Evolutionary conservation across 2,329 filamentous ascomycete genomes (phyloP).

Genomic region (Hirsutella rhossiliensis): DNA sequence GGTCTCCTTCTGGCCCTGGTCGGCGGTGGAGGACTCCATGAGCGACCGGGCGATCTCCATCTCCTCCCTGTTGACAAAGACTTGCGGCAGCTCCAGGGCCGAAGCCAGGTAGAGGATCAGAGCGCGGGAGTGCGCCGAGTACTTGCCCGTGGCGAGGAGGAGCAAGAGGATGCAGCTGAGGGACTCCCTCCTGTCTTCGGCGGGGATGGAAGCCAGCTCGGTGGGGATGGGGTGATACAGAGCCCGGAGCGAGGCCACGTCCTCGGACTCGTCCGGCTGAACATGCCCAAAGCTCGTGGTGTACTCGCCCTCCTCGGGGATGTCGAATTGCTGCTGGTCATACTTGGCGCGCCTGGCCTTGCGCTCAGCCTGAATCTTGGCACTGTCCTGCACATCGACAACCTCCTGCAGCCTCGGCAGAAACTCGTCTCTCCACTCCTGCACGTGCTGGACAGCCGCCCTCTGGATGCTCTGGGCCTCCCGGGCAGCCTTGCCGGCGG

Average conservation of each 20-base stretch:
- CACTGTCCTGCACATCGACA: slow-evolving; percentile 36
- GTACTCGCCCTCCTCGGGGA: slow-evolving; percentile 13
- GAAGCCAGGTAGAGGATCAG: slow-evolving; percentile 57
- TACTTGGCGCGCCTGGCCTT: slow-evolving; percentile 26
- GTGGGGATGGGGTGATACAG: slow-evolving; percentile 42
- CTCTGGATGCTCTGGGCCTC: slow-evolving; percentile 23
- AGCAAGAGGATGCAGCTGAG: slow-evolving; percentile 60
- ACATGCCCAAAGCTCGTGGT: slow-evolving; percentile 28
- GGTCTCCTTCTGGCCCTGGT: slow-evolving; percentile 23
- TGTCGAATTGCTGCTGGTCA: slow-evolving; percentile 19
- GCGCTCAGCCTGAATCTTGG: slow-evolving; percentile 33
- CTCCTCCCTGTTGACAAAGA: slow-evolving; percentile 56
- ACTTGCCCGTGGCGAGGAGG: slow-evolving; percentile 59
- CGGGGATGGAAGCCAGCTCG: slow-evolving; percentile 42
- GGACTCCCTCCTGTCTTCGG: slow-evolving; percentile 47
- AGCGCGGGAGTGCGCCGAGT: slow-evolving; percentile 61
- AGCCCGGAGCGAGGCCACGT: slow-evolving; percentile 32
- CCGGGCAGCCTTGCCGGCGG: slow-evolving; percentile 9
- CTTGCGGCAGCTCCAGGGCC: slow-evolving; percentile 49
- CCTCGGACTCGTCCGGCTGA: slow-evolving; percentile 20
- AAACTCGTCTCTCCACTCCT: slow-evolving; percentile 65
- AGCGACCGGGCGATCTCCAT: slow-evolving; percentile 64
- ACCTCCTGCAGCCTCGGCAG: slow-evolving; percentile 61
- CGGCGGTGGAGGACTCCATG: slow-evolving; percentile 47
- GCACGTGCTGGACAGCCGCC: slow-evolving; percentile 56